Conservation (phyloP, 805 yeast genomes). For the Zygoascus tannicola region DNA sequence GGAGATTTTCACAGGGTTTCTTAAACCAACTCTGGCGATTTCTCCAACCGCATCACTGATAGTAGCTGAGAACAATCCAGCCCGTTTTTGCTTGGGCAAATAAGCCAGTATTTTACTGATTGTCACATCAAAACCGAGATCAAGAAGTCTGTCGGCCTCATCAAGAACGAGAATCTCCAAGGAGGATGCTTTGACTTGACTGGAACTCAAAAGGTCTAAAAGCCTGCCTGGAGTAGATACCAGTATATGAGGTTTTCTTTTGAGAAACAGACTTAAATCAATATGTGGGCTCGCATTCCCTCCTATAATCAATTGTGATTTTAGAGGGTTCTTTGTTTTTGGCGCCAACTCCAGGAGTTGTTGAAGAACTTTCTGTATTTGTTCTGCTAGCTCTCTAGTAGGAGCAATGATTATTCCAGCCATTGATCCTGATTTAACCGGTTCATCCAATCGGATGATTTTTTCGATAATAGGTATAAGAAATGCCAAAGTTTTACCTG, state of each 20-base stretch:
- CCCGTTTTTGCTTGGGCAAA: constrained; percentile 85
- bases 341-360: constrained; percentile 42
- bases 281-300: constrained; percentile 41
- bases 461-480: constrained; percentile 73
- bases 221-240: constrained; percentile 92
- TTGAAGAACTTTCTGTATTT: constrained; percentile 56
- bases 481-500: constrained; percentile 95
- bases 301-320: constrained; percentile 33
- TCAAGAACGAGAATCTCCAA: constrained; percentile 61
- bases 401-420: constrained; percentile 69
- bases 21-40: constrained; percentile 79
- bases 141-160: constrained; percentile 36
- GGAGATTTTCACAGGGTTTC: constrained; percentile 82
- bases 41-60: constrained; percentile 70
- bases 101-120: constrained; percentile 55
- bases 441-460: constrained; percentile 31
- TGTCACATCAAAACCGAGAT: constrained; percentile 62
- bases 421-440: constrained; percentile 48
- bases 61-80: constrained; percentile 92
- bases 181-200: constrained; percentile 47
- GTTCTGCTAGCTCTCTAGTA: constrained; percentile 43
- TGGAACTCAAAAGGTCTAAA: constrained; percentile 55
- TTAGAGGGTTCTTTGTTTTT: constrained; percentile 29
- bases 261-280: constrained; percentile 53
- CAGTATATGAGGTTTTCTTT: constrained; percentile 57